Conservation (phyloP, 352 stramenopile genomes). For the Phytophthora sansomeana region DNA sequence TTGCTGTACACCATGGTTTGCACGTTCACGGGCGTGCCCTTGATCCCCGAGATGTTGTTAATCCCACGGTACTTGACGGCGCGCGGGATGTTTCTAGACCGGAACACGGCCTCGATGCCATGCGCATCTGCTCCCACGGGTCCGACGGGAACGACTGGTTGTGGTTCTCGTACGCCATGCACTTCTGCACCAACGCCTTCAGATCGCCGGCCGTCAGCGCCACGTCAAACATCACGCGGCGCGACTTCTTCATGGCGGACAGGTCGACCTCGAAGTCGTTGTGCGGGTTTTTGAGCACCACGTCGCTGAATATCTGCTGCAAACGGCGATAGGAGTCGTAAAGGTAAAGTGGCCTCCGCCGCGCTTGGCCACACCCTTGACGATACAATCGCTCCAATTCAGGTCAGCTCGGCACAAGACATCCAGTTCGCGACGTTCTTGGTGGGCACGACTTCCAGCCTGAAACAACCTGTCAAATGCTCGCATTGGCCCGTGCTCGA, state of each 20-base stretch:
- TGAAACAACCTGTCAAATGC: too few species aligned
- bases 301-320: conserved; percentile 35
- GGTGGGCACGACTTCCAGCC: too few species aligned
- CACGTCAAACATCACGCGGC: conserved; percentile 34
- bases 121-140: conserved; percentile 37
- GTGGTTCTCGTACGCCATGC: conserved; percentile 37
- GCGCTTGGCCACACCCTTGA: conserved; percentile 31
- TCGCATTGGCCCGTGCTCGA: too few species aligned
- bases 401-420: neutral
- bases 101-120: conserved; percentile 40
- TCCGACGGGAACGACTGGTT: conserved; percentile 31
- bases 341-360: conserved; percentile 33
- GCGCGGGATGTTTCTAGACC: conserved; percentile 37
- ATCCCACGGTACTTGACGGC: conserved; percentile 38
- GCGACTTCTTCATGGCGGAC: conserved; percentile 30
- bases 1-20: conserved; percentile 38
- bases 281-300: conserved; percentile 37
- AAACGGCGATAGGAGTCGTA: conserved; percentile 39
- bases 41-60: conserved; percentile 39
- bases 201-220: conserved; percentile 33
- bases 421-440: too few species aligned
- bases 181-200: conserved; percentile 35
- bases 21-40: conserved; percentile 37
- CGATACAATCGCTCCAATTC: conserved; percentile 35
- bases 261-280: conserved; percentile 38